phyloP scores from a whole-genome alignment of 169 alveolate species.

The Fabrea salina region DNA sequence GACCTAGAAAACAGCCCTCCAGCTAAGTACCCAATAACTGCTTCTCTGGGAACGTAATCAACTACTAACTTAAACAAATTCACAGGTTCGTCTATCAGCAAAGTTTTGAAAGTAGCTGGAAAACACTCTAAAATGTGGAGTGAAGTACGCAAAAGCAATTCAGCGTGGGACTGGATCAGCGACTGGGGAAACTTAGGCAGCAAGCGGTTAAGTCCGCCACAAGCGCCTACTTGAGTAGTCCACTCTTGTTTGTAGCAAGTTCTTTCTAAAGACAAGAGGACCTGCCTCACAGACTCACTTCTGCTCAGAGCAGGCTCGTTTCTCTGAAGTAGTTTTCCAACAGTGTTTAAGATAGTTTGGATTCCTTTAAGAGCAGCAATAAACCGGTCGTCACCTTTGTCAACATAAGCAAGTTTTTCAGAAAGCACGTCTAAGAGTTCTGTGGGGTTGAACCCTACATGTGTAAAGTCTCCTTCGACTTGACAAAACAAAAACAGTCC shows the following conservation, averaged over 20 bases:
- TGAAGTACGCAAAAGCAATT: background rate
- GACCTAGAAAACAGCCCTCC: background rate
- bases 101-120: background rate
- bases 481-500: background rate
- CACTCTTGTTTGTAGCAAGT: constrained; percentile 26
- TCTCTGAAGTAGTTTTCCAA: background rate
- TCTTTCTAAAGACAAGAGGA: background rate
- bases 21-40: background rate
- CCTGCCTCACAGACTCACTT: constrained; percentile 23
- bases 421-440: constrained; percentile 6
- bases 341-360: background rate
- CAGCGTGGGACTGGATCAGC: background rate
- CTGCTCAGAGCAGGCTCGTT: background rate
- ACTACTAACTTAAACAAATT: background rate
- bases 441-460: constrained; percentile 1
- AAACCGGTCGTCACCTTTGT: constrained; percentile 17
- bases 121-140: constrained; percentile 11
- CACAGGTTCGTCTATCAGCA: background rate
- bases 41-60: background rate
- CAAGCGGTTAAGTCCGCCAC: constrained; percentile 23
- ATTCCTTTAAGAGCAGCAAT: constrained; percentile 22
- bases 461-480: background rate
- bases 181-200: background rate
- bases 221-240: constrained; percentile 27
- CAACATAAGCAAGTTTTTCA: constrained; percentile 16